Evolutionary conservation across 2,329 filamentous ascomycete genomes (phyloP).

Genomic region (Pyrenophora teres): DNA sequence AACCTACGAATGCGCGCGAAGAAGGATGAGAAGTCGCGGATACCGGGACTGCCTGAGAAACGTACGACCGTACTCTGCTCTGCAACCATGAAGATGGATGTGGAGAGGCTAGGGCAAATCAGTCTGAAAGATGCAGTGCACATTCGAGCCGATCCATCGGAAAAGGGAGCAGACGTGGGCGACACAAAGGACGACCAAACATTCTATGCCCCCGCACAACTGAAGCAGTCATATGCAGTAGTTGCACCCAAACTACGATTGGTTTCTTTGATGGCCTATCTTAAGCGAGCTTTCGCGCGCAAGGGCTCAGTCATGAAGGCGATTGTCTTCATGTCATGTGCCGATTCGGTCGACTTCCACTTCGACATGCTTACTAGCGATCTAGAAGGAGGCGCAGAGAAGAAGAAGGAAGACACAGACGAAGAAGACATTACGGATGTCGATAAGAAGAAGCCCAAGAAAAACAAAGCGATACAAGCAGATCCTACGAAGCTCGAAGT

Average conservation of each 20-base stretch:
- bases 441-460: slow-evolving; percentile 29
- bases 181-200: slow-evolving; percentile 54
- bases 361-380: slow-evolving; percentile 74
- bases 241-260: slow-evolving; percentile 88
- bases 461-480: slow-evolving; percentile 48
- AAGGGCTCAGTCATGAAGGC: slow-evolving; percentile 94
- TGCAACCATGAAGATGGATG: slow-evolving; percentile 97
- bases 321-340: slow-evolving; percentile 95
- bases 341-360: slow-evolving; percentile 96
- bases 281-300: slow-evolving; percentile 86
- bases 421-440: slow-evolving; percentile 23
- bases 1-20: slow-evolving; percentile 66
- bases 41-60: slow-evolving; percentile 70
- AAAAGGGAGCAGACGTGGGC: slow-evolving; percentile 56
- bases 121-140: slow-evolving; percentile 91
- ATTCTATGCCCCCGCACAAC: slow-evolving; percentile 85
- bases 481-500: slow-evolving; percentile 50
- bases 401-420: slow-evolving; percentile 27
- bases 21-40: slow-evolving; percentile 64
- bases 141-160: slow-evolving; percentile 69
- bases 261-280: slow-evolving; percentile 80
- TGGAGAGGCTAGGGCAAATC: slow-evolving; percentile 91
- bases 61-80: slow-evolving; percentile 91
- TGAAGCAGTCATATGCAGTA: slow-evolving; percentile 89
- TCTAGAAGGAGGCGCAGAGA: slow-evolving; percentile 37